phyloP scores from a whole-genome alignment of 139 green algal species.

The Dunaliella primolecta region DNA sequence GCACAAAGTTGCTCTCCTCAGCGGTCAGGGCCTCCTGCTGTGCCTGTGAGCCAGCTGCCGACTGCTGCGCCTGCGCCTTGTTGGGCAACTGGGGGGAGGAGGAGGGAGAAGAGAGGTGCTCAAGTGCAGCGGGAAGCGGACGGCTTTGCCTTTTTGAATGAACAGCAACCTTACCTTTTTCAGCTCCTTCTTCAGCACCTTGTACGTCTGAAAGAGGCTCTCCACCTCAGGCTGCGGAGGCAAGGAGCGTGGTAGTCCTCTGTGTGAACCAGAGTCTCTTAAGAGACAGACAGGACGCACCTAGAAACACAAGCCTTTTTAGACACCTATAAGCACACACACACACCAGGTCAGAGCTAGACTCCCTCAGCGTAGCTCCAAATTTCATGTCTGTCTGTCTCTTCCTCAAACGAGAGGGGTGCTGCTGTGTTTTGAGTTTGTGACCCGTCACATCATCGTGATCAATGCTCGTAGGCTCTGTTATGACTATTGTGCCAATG shows the following conservation, averaged over 20 bases:
- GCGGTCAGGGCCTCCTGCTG: slow-evolving; percentile 22
- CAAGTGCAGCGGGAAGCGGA: neutral
- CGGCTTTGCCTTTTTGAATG: neutral
- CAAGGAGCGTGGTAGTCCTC: too few relatives aligned
- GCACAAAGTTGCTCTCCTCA: slow-evolving; percentile 49
- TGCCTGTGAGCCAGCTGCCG: slow-evolving; percentile 1
- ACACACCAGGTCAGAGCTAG: slow-evolving; percentile 37
- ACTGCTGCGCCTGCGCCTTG: neutral
- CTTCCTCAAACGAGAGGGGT: too few relatives aligned
- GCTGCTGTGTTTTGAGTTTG: too few relatives aligned
- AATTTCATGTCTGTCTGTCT: slow-evolving; percentile 81
- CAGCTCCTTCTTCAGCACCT: slow-evolving; percentile 62
- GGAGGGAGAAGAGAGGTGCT: neutral
- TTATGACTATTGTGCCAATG: too few relatives aligned
- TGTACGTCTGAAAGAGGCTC: slow-evolving; percentile 65
- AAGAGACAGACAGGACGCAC: too few relatives aligned
- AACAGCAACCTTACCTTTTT: slow-evolving; percentile 18
- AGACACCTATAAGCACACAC: neutral
- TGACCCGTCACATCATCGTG: too few relatives aligned
- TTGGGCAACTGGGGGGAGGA: neutral
- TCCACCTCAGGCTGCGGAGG: slow-evolving; percentile 51
- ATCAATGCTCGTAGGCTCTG: too few relatives aligned
- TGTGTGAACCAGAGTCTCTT: too few relatives aligned
- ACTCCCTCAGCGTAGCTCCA: slow-evolving; percentile 57
- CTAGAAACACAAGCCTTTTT: neutral